Evolutionary conservation across 345 rosid species (phyloP), one percentile per base, ranked within the genome.

Genomic region (Corchorus capsularis): DNA sequence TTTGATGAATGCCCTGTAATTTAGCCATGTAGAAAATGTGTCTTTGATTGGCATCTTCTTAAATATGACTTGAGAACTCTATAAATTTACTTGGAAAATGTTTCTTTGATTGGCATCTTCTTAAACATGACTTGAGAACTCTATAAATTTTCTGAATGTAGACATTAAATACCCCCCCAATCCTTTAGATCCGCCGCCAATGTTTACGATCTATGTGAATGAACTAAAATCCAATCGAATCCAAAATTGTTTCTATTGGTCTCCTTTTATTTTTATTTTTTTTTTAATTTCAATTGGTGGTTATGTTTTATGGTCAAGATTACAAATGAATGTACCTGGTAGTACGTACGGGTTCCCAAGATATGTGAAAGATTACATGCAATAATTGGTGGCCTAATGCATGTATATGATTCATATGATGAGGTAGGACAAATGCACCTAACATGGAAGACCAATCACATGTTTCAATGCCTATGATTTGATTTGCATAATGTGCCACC

Each of bases 301-400:
- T 50, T 69, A 15, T 19, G n/a, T 45, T 20, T 68, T 50, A 50
- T 69, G 60, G 15, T 68, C 59, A 50, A 69, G 59, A 32, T 52
- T 52, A 52, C 10, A 69, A 69, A 34, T 27, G 52, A 34, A 52
- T 53, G 73, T 34, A 35, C 47, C 61, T 53, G 60, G 10, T 39
- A 39, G 57, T 53, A 70, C 62, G 73, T 53, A 53, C 47, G 47
- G 60, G 73, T 4, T 5, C 43, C 27, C 47, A 35, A 53, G 35
- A 34, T 53, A 34, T 53, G 17, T 12, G 27, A 11, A 59, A 47
- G 10, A 12, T 68, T 68, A 22, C 35, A 68, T 50, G 49, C 4
- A 1, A 14, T 49, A 14, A 49, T 69, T 27, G 8, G 57, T 27
- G 32, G 56, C 47, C 43, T 68, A 3, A 69, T 34, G 60, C 61